These are phyloP conservation scores for Hymenoscyphus repandus DNA, from an alignment of 2,329 filamentous ascomycete genomes.

Conservation along the genomic window DNA sequence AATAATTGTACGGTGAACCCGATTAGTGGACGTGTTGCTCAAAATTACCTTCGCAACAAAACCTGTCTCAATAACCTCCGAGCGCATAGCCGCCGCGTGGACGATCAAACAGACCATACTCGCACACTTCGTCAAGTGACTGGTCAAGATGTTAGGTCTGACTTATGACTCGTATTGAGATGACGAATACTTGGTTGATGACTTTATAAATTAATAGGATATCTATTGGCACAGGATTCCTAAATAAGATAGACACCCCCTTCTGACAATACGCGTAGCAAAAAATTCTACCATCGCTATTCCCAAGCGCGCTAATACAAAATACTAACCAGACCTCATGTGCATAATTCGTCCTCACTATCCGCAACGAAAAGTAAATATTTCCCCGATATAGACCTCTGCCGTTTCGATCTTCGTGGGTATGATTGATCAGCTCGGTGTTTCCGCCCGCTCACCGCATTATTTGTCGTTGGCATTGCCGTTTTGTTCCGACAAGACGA, in stretches of 20 bases:
- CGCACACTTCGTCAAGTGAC: neutral
- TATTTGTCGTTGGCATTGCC: neutral
- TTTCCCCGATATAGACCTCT: neutral
- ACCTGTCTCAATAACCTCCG: neutral
- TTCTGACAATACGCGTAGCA: neutral
- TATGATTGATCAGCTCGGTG: no score
- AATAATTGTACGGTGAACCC: no score
- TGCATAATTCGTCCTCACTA: constrained; percentile 30
- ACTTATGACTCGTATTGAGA: no score
- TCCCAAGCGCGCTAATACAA: no score
- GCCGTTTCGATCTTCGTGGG: neutral
- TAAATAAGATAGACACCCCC: neutral
- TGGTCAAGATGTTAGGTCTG: no score
- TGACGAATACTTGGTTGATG: no score
- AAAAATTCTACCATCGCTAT: no score
- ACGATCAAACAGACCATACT: neutral
- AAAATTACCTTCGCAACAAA: neutral
- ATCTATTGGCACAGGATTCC: no score
- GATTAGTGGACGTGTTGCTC: neutral
- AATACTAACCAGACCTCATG: constrained; percentile 13
- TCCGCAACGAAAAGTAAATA: constrained; percentile 12
- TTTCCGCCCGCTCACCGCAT: no score
- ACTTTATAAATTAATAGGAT: no score
- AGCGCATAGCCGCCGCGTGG: neutral
- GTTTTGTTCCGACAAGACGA: constrained; percentile 14